These are phyloP conservation scores for Pseudogymnoascus sp. DNA, from an alignment of 2,329 filamentous ascomycete genomes.

Conservation along the genomic window DNA sequence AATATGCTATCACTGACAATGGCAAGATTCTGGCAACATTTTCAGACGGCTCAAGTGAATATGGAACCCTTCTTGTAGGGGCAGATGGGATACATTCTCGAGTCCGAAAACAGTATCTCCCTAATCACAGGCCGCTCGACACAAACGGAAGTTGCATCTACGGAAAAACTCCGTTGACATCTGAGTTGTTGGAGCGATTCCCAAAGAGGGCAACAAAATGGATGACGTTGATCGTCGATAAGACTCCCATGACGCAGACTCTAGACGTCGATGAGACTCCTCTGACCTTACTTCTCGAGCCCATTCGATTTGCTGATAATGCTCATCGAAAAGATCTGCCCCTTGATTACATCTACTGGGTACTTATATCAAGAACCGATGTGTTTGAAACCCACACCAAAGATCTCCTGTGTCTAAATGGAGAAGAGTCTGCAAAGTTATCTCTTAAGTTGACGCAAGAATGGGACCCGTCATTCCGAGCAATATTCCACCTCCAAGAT, in stretches of 20 bases:
- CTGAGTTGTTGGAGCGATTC: slow-evolving; percentile 18
- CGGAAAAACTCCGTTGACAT: slow-evolving; percentile 31
- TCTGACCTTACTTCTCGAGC: slow-evolving; percentile 21
- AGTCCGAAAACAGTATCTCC: slow-evolving; percentile 32
- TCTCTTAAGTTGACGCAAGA: slow-evolving; percentile 11
- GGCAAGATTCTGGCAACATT: slow-evolving; percentile 25
- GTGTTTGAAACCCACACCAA: slow-evolving; percentile 5
- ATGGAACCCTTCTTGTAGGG: slow-evolving; percentile 31
- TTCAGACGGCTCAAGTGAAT: slow-evolving; percentile 26
- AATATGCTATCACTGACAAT: slow-evolving; percentile 14
- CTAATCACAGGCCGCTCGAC: slow-evolving; percentile 29
- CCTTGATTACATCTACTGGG: slow-evolving; percentile 31
- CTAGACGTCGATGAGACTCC: slow-evolving; percentile 13
- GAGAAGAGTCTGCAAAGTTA: slow-evolving; percentile 10
- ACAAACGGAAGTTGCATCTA: slow-evolving; percentile 32
- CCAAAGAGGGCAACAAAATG: slow-evolving; percentile 16
- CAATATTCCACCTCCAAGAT: slow-evolving; percentile 15
- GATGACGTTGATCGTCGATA: slow-evolving; percentile 22
- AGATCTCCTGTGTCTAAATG: slow-evolving; percentile 8
- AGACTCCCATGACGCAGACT: slow-evolving; percentile 11
- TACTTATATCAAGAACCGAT: slow-evolving; percentile 18
- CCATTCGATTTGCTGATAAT: slow-evolving; percentile 18
- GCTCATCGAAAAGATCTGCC: slow-evolving; percentile 15
- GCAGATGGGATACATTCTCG: slow-evolving; percentile 32
- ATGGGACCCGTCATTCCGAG: slow-evolving; percentile 13